Evolutionary conservation across 2,329 filamentous ascomycete genomes (phyloP).

Genomic region (Fusarium bactridioides): DNA sequence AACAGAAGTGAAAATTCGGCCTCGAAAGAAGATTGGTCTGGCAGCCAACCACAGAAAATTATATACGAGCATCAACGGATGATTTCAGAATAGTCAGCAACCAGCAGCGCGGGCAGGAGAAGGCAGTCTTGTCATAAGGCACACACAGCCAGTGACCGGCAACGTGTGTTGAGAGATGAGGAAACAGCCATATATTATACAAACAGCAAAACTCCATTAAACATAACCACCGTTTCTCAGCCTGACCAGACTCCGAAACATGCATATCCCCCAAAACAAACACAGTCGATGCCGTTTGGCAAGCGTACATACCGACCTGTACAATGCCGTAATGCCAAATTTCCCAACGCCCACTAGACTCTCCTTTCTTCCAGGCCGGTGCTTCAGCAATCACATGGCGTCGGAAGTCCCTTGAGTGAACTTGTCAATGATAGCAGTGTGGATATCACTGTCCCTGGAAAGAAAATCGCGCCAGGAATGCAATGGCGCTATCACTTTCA

Average conservation of each 20-base stretch:
- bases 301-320: background rate
- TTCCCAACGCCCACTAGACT: background rate
- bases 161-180: background rate
- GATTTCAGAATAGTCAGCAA: background rate
- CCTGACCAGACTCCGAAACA: background rate
- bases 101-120: background rate
- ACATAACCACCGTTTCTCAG: background rate
- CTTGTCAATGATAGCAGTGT: background rate
- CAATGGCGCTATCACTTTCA: background rate
- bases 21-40: background rate
- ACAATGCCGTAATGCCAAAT: background rate
- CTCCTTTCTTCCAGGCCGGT: background rate
- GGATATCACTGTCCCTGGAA: no score
- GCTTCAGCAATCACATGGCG: background rate
- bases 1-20: background rate
- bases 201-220: background rate
- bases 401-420: background rate
- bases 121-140: background rate
- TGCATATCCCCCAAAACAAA: background rate
- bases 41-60: background rate
- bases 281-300: background rate
- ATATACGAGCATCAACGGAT: background rate
- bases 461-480: no score
- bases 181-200: background rate
- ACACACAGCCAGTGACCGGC: background rate